A percentile compares a stretch with the other conserved stretches of the same genome.
Evolutionary conservation across 805 yeast genomes (phyloP).

Genomic region (Kuraishia borneana): DNA sequence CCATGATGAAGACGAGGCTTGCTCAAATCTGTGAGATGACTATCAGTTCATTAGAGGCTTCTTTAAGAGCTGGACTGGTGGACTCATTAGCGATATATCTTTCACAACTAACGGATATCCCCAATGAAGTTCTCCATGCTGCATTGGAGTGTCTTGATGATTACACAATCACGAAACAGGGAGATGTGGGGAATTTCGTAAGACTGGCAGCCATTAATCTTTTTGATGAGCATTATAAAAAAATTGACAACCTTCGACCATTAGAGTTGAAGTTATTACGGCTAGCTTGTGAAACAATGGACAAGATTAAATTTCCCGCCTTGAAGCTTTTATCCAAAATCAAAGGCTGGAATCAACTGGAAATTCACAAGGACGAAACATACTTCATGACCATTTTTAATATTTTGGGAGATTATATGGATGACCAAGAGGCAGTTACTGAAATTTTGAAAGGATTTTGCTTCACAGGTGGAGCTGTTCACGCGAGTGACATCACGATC

Average conservation of each 20-base stretch:
- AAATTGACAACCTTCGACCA: constrained; percentile 4
- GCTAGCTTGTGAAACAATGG: constrained; percentile 54
- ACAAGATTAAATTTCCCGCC: constrained; percentile 35
- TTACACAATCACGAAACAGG: constrained; percentile 68
- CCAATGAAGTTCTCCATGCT: constrained; percentile 3
- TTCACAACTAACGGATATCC: constrained; percentile 3
- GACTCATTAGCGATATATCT: constrained; percentile 14
- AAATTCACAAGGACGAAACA: constrained; percentile 8
- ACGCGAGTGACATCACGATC: constrained; percentile 34
- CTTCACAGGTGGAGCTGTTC: constrained; percentile 43
- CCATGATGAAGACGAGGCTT: constrained; percentile 8
- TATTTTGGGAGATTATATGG: background rate
- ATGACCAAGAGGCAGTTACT: constrained; percentile 1
- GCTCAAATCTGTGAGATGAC: constrained; percentile 16
- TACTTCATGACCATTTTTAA: constrained; percentile 4
- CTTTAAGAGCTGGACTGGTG: constrained; percentile 13
- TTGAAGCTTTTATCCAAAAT: constrained; percentile 22
- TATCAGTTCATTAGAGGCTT: constrained; percentile 17
- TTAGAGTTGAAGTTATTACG: constrained; percentile 32
- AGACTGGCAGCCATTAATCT: constrained; percentile 39
- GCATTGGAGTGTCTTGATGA: constrained; percentile 47
- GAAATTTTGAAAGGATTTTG: constrained; percentile 47
- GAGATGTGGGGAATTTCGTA: constrained; percentile 84
- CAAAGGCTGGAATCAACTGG: constrained; percentile 18
- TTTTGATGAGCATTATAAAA: constrained; percentile 18